These are phyloP conservation scores for Letharia lupina DNA, from an alignment of 495 filamentous ascomycete species.

Conservation along the genomic window DNA sequence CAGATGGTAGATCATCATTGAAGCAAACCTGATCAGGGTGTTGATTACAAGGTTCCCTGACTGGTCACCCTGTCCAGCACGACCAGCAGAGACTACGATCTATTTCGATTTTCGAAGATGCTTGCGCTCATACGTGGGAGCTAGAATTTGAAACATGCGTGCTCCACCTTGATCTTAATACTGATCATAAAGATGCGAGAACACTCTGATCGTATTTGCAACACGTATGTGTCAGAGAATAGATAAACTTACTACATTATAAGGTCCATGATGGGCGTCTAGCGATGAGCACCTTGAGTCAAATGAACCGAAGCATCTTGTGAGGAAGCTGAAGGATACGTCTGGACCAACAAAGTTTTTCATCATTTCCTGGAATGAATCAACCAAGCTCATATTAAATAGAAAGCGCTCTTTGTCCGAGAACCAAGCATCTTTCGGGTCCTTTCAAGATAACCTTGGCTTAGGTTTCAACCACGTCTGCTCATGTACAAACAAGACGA, in stretches of 20 bases:
- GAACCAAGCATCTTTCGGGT: not conserved
- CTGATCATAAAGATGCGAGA: not conserved
- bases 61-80: not conserved
- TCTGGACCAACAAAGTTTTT: no score
- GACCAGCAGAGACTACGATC: not conserved
- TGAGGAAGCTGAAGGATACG: no score
- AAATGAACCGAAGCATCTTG: no score
- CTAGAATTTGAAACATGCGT: not conserved
- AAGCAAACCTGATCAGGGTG: not conserved
- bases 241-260: no score
- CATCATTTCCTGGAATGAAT: not conserved
- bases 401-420: not conserved
- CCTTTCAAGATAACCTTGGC: not conserved
- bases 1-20: not conserved
- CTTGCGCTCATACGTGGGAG: not conserved
- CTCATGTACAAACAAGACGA: not conserved
- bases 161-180: not conserved
- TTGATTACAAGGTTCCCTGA: not conserved
- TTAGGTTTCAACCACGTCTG: not conserved
- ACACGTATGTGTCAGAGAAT: not conserved
- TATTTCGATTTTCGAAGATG: not conserved
- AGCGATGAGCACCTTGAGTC: not conserved
- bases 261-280: not conserved
- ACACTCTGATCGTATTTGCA: not conserved
- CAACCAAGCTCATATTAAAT: not conserved